A percentile compares a stretch with the other conserved stretches of the same genome.
Conservation (phyloP, 1,284 basidiomycete species). For the Microbotryum lychnidis-dioicae region DNA sequence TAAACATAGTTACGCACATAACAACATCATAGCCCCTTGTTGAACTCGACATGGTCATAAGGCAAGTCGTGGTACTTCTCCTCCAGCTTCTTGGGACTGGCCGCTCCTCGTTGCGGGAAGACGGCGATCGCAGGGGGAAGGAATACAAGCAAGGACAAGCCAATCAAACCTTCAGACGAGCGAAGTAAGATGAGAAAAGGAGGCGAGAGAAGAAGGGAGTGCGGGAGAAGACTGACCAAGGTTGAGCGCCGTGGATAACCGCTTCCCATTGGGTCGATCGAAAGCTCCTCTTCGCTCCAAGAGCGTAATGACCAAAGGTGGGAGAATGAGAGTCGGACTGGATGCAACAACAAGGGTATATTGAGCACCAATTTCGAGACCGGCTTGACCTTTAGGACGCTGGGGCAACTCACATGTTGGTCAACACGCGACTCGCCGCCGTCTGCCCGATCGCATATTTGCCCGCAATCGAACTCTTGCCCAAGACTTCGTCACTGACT, state of each 20-base stretch:
- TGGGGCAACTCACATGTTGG: constrained; percentile 43
- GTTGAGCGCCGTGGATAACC: constrained; percentile 38
- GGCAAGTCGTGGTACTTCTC: constrained; percentile 39
- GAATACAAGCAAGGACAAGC: constrained; percentile 46
- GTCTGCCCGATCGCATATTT: constrained; percentile 47
- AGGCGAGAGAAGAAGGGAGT: background rate
- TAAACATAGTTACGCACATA: no score
- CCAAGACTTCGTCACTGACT: constrained; percentile 39
- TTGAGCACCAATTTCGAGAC: background rate
- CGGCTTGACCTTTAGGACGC: constrained; percentile 2
- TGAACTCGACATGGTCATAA: constrained; percentile 45
- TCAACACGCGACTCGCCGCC: constrained; percentile 46
- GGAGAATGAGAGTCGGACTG: constrained; percentile 49
- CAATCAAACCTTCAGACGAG: constrained; percentile 38
- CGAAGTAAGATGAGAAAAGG: background rate
- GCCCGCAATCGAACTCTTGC: constrained; percentile 45
- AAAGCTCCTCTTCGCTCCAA: constrained; percentile 43
- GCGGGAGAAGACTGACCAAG: constrained; percentile 34
- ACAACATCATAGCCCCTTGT: constrained; percentile 44
- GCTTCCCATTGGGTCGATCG: constrained; percentile 39
- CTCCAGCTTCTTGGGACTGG: constrained; percentile 42
- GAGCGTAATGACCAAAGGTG: constrained; percentile 45
- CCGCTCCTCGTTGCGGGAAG: constrained; percentile 46
- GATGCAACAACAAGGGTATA: background rate
- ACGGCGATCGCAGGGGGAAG: constrained; percentile 50